These are phyloP conservation scores for Colletotrichum magnum DNA, from an alignment of 2,329 filamentous ascomycete species.

Conservation along the genomic window DNA sequence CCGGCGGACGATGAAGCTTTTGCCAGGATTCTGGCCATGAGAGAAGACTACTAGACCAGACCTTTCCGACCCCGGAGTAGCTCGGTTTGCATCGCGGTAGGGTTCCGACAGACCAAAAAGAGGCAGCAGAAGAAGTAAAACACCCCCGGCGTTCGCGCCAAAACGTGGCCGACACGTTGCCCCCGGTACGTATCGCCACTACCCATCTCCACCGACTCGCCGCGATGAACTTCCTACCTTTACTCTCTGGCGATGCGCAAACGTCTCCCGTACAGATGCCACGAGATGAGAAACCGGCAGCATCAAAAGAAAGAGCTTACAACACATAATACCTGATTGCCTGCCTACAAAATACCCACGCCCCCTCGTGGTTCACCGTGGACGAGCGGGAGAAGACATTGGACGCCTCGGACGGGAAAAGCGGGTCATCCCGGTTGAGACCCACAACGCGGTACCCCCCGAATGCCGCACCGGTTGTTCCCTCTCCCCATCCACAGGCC, in stretches of 20 bases:
- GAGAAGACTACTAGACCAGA: neutral
- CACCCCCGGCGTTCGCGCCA: slow-evolving; percentile 13
- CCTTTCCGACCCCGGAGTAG: slow-evolving; percentile 22
- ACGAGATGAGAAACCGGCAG: neutral
- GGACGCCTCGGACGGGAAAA: slow-evolving; percentile 34
- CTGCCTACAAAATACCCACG: too few species aligned
- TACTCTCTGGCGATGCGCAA: neutral
- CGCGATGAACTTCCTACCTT: neutral
- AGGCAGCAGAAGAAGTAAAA: neutral
- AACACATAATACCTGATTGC: too few species aligned
- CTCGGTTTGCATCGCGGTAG: neutral
- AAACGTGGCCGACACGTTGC: slow-evolving; percentile 26
- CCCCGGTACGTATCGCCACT: neutral
- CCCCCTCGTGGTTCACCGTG: neutral
- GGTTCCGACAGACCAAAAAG: neutral
- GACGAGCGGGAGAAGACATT: too few species aligned
- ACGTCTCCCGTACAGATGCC: neutral
- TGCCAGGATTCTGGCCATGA: neutral
- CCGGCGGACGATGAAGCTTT: neutral
- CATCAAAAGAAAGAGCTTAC: too few species aligned
- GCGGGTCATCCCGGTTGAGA: neutral
- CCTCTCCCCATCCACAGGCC: slow-evolving; percentile 12
- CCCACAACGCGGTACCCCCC: slow-evolving; percentile 27
- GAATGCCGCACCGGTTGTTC: slow-evolving; percentile 36
- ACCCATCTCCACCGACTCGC: neutral